phyloP scores from a whole-genome alignment of 495 filamentous ascomycete genomes.

The Neurospora africana region DNA sequence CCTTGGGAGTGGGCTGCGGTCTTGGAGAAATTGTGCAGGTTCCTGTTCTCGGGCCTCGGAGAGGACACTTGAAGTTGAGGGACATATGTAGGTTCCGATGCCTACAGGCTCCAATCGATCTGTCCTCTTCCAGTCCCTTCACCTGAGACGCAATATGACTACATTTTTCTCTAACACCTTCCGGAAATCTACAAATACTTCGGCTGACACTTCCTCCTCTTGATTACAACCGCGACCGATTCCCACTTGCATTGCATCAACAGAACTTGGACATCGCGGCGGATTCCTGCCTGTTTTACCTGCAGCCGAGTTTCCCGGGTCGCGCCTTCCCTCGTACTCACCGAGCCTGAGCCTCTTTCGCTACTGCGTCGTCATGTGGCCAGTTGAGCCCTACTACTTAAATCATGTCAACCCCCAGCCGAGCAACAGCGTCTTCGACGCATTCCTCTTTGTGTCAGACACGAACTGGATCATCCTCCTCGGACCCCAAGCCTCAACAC shows the following conservation, averaged over 20 bases:
- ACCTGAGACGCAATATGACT: background rate
- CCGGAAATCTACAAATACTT: background rate
- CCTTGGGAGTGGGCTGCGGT: background rate
- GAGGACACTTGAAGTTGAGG: background rate
- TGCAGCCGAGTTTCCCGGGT: background rate
- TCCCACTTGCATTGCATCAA: background rate
- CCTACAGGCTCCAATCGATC: background rate
- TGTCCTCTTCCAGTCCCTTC: background rate
- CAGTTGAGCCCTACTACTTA: background rate
- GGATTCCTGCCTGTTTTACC: background rate
- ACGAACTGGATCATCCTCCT: background rate
- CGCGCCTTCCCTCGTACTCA: background rate
- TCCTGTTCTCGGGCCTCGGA: background rate
- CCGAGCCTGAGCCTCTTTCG: background rate
- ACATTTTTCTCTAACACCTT: background rate
- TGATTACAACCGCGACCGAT: background rate
- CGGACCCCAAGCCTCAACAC: background rate
- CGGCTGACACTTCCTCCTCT: background rate
- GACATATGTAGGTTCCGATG: background rate
- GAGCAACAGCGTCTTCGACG: background rate
- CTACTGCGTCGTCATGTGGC: background rate
- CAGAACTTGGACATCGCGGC: background rate
- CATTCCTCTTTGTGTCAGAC: background rate
- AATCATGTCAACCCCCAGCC: background rate
- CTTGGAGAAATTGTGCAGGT: background rate